These are phyloP conservation scores for Acacia melanoxylon DNA, from an alignment of 306 rosid genomes.

Conservation along the genomic window DNA sequence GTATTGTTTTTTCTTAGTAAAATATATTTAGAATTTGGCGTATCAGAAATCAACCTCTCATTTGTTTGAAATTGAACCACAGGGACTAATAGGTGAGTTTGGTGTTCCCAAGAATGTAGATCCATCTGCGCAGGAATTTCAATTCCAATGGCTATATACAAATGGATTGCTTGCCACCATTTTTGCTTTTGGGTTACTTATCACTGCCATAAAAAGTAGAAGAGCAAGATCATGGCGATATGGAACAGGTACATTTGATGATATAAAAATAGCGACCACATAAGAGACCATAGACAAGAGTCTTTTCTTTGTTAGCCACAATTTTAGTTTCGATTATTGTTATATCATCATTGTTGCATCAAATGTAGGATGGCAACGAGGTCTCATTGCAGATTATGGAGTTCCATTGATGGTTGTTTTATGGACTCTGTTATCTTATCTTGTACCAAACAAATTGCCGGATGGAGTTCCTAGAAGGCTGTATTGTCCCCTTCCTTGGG, in stretches of 20 bases:
- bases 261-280: not conserved
- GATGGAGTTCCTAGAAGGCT: constrained; percentile 79
- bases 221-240: constrained; percentile 85
- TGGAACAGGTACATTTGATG: constrained; percentile 69
- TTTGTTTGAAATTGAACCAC: constrained; percentile 30
- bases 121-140: constrained; percentile 42
- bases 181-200: constrained; percentile 66
- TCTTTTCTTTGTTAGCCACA: constrained; percentile 1
- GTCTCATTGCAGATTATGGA: constrained; percentile 80
- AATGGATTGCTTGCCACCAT: constrained; percentile 79
- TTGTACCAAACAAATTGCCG: constrained; percentile 57
- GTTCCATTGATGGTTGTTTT: constrained; percentile 78
- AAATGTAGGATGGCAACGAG: constrained; percentile 66
- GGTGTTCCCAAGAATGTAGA: constrained; percentile 43
- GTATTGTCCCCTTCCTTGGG: constrained; percentile 77
- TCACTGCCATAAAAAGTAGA: constrained; percentile 69
- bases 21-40: constrained; percentile 13
- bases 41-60: constrained; percentile 16
- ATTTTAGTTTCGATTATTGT: constrained; percentile 22
- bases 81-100: constrained; percentile 86
- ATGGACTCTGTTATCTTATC: constrained; percentile 78
- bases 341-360: constrained; percentile 23
- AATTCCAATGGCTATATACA: constrained; percentile 64
- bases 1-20: constrained; percentile 39
- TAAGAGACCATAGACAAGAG: constrained; percentile 2